Evolutionary conservation across 768 basidiomycete genomes (phyloP), one percentile per base, ranked within the genome.

Genomic region (Hortiboletus flavorubellus): DNA sequence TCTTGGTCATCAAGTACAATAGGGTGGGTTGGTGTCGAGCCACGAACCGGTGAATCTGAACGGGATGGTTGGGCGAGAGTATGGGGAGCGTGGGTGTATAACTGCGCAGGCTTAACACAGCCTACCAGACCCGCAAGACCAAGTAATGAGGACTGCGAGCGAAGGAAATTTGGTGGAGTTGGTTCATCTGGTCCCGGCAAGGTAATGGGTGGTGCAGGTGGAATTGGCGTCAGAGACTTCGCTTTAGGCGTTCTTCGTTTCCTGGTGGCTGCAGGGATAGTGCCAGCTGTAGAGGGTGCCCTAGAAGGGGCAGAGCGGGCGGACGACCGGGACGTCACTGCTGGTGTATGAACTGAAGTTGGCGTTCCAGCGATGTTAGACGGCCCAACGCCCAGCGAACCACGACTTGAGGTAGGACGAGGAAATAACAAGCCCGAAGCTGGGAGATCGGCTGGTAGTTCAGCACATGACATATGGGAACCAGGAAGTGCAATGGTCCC

Each of bases 401-500:
- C 78, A 43, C 44, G 52, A 35, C 53, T 64, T 60, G 60, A 54
- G 26, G 44, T 35, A 23, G 49, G 49, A 44, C 37, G 48, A 16
- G 57, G 26, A 48, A 45, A 42, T 40, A 65, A 54, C 74, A 78
- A 75, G 72, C 80, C 78, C 76, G 78, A 80, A 78, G 83, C 88
- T 89, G 86, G 73, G 83, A 85, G 84, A 78, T 83, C 75, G 78
- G 86, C 80, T 75, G 88, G 81, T 76, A 85, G 80, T 91, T 91
- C 87, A 91, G 87, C 87, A 88, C 77, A 78, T 73, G 76, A 72
- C 70, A 71, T 79, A 78, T 87, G 89, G 89, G 88, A 89, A 83
- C 89, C 90, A 91, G 88, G 88, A 89, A 91, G 90, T 91, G 90
- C 90, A 91, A 91, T 91, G 88, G 89, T 87, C 89, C 89, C 89